A percentile compares a stretch with the other conserved stretches of the same genome.
phyloP scores from a whole-genome alignment of 805 yeast genomes.

The Ogataea philodendri region DNA sequence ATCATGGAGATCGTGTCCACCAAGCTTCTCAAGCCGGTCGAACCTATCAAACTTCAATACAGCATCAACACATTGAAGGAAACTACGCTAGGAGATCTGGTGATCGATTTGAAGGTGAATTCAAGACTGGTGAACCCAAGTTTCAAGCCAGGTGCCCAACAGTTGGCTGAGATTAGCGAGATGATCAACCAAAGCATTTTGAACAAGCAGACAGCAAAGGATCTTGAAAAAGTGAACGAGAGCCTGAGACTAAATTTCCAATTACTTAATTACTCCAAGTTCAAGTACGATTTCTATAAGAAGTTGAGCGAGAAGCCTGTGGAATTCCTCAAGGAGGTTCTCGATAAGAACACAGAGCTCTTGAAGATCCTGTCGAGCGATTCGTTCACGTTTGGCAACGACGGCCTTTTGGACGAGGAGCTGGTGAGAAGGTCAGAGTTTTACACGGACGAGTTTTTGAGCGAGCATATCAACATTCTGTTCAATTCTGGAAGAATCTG shows the following conservation, averaged over 20 bases:
- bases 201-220: conserved; percentile 41
- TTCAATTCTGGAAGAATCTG: conserved; percentile 54
- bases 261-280: conserved; percentile 51
- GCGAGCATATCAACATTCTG: conserved; percentile 75
- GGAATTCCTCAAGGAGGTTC: conserved; percentile 67
- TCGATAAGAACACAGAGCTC: conserved; percentile 78
- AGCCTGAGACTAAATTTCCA: conserved; percentile 47
- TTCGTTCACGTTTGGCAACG: conserved; percentile 35
- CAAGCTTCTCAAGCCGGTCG: conserved; percentile 69
- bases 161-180: conserved; percentile 40
- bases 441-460: conserved; percentile 73
- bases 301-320: conserved; percentile 77
- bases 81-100: conserved; percentile 75
- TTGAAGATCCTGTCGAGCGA: conserved; percentile 86
- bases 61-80: conserved; percentile 74
- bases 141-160: conserved; percentile 36
- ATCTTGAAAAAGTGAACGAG: conserved; percentile 36
- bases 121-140: conserved; percentile 37
- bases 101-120: conserved; percentile 69
- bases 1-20: conserved; percentile 65
- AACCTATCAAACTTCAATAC: conserved; percentile 77
- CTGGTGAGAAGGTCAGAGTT: conserved; percentile 79
- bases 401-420: conserved; percentile 64
- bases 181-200: conserved; percentile 43
- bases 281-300: conserved; percentile 76